Evolutionary conservation across 371 early-diverging fungal species (phyloP), one percentile per base, ranked within the genome.

Genomic region (Lichtheimia ornata): DNA sequence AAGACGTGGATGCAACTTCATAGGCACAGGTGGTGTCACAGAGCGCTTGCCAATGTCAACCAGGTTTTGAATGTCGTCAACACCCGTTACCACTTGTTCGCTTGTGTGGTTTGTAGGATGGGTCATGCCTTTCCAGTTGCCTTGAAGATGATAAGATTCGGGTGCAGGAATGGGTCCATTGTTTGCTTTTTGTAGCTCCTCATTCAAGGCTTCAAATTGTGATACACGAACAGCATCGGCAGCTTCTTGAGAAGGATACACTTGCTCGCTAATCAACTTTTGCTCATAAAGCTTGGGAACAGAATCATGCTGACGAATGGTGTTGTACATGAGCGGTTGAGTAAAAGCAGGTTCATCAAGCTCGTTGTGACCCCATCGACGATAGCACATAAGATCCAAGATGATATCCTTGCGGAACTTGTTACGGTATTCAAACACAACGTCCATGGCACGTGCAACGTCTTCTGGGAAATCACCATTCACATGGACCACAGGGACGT

Each of bases 291-390:
- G 62, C 49, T 80, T 81, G 24, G 96, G 93, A 4, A 97, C 93
- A 30, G 91, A 89, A 41, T 84, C 85, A 50, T 94, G 90, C 0
- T 83, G 73, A 22, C 95, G 85, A 59, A 98, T 97, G 57, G 85
- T 91, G 60, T 89, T 85, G 84, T 98, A 98, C 98, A 98, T 98
- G 50, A 83, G 62, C 0, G 98, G 98, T 68, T 98, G 98, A 0
- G 98, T 98, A 70, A 94, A 97, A 20, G 93, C 92, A 35, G 98
- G 98, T 74, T 98, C 97, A 67, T 98, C 98, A 11, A 97, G 75
- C 73, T 98, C 98, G 65, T 98, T 98, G 77, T 98, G 98, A 3
- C 98, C 98, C 94, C 92, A 90, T 25, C 95, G 88, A 51, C 98
- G 89, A 81, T 95, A 98, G 18, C 91, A 89, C 70, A 97, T 91